Evolutionary conservation across 2,329 filamentous ascomycete genomes (phyloP).

Genomic region (Botrytis deweyae): DNA sequence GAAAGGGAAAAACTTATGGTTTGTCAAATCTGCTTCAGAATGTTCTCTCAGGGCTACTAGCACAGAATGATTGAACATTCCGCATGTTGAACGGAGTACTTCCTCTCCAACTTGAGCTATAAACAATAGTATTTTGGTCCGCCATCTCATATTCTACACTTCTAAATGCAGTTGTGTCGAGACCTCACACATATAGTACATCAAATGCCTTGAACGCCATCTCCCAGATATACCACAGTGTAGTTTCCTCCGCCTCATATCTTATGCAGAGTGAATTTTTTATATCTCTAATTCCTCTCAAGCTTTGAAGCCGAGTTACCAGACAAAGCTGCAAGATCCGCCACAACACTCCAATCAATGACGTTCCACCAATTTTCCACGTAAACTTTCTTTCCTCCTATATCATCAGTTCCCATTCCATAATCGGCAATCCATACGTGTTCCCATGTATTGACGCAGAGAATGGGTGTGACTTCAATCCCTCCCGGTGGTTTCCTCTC

Average conservation of each 20-base stretch:
- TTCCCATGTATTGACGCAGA: constrained; percentile 96
- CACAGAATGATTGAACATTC: constrained; percentile 8
- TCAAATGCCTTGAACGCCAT: constrained; percentile 24
- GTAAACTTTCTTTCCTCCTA: constrained; percentile 72
- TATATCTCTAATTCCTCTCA: background rate
- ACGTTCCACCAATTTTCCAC: constrained; percentile 82
- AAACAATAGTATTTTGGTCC: constrained; percentile 12
- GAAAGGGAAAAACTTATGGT: background rate
- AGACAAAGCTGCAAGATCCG: constrained; percentile 32
- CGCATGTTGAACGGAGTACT: background rate
- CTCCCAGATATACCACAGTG: constrained; percentile 22
- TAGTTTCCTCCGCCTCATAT: constrained; percentile 7
- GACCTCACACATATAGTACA: constrained; percentile 22
- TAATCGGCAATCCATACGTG: constrained; percentile 89
- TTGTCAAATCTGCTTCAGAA: background rate
- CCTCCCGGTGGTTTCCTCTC: constrained; percentile 58
- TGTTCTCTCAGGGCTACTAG: background rate
- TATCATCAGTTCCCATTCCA: constrained; percentile 54
- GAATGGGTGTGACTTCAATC: constrained; percentile 68
- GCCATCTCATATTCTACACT: constrained; percentile 10
- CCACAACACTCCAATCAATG: constrained; percentile 81
- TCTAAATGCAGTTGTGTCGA: constrained; percentile 19
- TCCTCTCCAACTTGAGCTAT: constrained; percentile 1
- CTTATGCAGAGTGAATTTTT: background rate
- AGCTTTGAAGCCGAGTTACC: background rate